Percentiles rank a stretch among this genome's conserved stretches.
These are phyloP conservation scores for Auriscalpium vulgare DNA, from an alignment of 768 basidiomycete genomes.

Conservation along the genomic window DNA sequence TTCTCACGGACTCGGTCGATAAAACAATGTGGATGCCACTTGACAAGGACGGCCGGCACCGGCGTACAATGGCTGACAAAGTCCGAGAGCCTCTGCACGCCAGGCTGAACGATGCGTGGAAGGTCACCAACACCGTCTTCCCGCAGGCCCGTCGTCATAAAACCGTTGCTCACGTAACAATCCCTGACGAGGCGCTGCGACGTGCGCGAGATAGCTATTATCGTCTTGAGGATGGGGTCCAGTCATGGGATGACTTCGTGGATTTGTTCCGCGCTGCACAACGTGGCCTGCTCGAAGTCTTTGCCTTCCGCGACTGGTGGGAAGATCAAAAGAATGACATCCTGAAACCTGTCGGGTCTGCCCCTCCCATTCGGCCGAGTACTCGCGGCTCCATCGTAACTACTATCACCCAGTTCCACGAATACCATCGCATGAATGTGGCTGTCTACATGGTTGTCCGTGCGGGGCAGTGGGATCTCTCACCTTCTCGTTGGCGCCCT, in stretches of 20 bases:
- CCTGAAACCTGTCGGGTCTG: neutral
- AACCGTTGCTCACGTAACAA: neutral
- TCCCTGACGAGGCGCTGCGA: neutral
- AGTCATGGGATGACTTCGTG: neutral
- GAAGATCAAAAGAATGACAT: too few species aligned
- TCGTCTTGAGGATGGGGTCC: neutral
- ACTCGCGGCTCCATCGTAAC: neutral
- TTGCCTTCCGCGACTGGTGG: neutral
- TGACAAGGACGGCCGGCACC: constrained; percentile 3
- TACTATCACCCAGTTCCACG: too few species aligned
- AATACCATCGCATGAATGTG: too few species aligned
- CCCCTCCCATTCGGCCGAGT: neutral
- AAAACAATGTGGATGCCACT: neutral
- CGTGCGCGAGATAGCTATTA: neutral
- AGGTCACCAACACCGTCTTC: neutral
- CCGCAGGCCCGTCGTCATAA: neutral
- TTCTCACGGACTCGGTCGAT: constrained; percentile 25
- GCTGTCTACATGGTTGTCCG: too few species aligned
- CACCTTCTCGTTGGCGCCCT: too few species aligned
- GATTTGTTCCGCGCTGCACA: neutral
- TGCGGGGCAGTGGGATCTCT: too few species aligned
- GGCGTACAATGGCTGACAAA: constrained; percentile 6
- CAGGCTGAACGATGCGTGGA: neutral
- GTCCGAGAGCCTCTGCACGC: constrained; percentile 1
- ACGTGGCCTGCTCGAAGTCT: neutral